Evolutionary conservation across 345 rosid species (phyloP), one percentile per base, ranked within the genome.

Genomic region (Arabidopsis suecica): DNA sequence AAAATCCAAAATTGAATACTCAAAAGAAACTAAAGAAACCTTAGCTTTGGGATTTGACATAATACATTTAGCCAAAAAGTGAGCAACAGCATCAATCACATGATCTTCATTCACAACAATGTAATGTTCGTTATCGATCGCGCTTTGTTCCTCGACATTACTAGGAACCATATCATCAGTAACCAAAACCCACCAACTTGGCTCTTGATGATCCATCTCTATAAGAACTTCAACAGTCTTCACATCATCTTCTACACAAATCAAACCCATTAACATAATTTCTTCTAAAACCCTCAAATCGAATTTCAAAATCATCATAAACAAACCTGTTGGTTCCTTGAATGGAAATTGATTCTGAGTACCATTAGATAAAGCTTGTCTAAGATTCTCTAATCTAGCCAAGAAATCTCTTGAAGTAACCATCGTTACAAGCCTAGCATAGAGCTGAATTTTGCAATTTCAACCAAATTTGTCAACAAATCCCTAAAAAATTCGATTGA

Each of bases 141-240:
- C 86, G 62, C 97, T 90, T 80, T 82, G 55, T 77, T 91, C 98
- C 75, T 90, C 97, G 7, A 79, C 86, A 66, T 86, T 87, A 78
- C 81, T 85, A 1, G 89, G 97, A 44, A 85, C 77, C 98, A 90
- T 91, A 51, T 94, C 96, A 71, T 91, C 93, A 2, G 92, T 86
- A 42, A 94, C 98, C 88, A 97, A 90, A 25, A 94, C 95, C 98
- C 98, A 93, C 96, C 96, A 87, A 75, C 98, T 91, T 23, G 97
- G 98, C 44, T 91, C 89, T 68, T 90, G 86, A 12, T 85, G 77
- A 75, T 83, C 87, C 18, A 87, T 81, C 33, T 88, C 90, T 37
- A 94, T 79, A 41, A 89, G 82, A 74, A 91, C 82, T 74, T 88
- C 97, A 61, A 86, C 91, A 16, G 86, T 85, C 54, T 80, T 79